Evolutionary conservation across 2,329 filamentous ascomycete species (phyloP).

Genomic region (Dactylonectria estremocensis): DNA sequence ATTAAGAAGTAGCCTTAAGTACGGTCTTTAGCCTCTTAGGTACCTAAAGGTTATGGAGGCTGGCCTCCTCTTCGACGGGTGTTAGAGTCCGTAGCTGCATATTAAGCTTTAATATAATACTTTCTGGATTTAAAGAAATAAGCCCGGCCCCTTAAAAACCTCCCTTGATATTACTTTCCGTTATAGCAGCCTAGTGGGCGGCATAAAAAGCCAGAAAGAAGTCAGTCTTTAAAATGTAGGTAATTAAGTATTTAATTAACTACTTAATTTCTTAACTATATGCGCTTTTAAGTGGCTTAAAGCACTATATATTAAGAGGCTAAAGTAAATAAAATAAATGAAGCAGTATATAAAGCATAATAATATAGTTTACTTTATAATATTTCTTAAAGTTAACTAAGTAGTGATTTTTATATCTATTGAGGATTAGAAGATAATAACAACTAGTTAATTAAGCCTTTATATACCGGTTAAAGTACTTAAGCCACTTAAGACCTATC

Average conservation of each 20-base stretch:
- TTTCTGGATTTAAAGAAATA: background rate
- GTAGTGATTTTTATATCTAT: conserved; percentile 54
- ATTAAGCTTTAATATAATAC: too few relatives aligned
- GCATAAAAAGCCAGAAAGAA: background rate
- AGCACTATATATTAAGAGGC: conserved; percentile 6
- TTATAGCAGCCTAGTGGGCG: background rate
- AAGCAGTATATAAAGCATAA: conserved; percentile 31
- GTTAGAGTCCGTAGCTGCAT: too few relatives aligned
- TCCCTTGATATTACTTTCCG: background rate
- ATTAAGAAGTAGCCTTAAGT: background rate
- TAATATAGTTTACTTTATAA: conserved; percentile 55
- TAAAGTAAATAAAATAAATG: background rate
- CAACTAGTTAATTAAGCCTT: too few relatives aligned
- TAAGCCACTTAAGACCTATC: too few relatives aligned
- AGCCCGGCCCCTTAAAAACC: background rate
- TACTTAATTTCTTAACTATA: background rate
- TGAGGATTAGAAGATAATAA: too few relatives aligned
- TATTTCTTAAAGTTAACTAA: conserved; percentile 35
- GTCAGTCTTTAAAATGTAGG: background rate
- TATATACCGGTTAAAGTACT: too few relatives aligned
- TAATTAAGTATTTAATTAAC: background rate
- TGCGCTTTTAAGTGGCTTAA: background rate
- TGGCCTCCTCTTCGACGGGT: too few relatives aligned
- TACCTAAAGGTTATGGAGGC: background rate
- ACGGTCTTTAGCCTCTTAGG: background rate